Percentiles rank a stretch among this genome's conserved stretches.
Evolutionary conservation across 371 early-diverging fungal genomes (phyloP).

Genomic region (Mortierella sp.): DNA sequence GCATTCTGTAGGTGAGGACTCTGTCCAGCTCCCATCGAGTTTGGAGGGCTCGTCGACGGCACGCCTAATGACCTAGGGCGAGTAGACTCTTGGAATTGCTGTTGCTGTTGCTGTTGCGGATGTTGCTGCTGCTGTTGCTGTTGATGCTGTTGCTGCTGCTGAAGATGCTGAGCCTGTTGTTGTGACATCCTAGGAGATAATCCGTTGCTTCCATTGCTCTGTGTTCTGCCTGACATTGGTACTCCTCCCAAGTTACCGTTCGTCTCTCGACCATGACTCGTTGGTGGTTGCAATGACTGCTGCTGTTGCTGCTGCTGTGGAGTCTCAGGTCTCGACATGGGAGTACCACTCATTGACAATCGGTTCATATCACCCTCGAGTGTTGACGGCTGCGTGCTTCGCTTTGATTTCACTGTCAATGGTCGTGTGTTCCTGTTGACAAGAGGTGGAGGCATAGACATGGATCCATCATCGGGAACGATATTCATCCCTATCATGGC

Average conservation of each 20-base stretch:
- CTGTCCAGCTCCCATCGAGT: background rate
- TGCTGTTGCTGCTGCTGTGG: background rate
- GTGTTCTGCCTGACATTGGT: too few species aligned
- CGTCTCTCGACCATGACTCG: too few species aligned
- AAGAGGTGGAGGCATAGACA: slow-evolving; percentile 11
- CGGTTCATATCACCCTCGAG: slow-evolving; percentile 25
- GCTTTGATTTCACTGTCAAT: slow-evolving; percentile 9
- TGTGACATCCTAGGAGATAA: too few species aligned
- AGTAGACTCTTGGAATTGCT: background rate
- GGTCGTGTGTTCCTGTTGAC: slow-evolving; percentile 38
- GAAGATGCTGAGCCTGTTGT: background rate
- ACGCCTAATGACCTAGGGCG: too few species aligned
- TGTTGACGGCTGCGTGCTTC: background rate
- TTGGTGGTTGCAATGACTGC: too few species aligned
- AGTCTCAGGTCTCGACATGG: background rate
- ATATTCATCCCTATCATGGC: background rate
- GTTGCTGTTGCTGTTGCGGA: background rate
- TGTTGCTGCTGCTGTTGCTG: slow-evolving; percentile 4
- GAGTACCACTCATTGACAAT: slow-evolving; percentile 15
- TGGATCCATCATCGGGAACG: background rate
- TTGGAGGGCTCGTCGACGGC: too few species aligned
- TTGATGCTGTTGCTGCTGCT: background rate
- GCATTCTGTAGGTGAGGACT: background rate
- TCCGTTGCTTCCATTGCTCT: too few species aligned
- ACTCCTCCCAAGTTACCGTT: too few species aligned